These are phyloP conservation scores for Pyronema omphalodes DNA, from an alignment of 495 filamentous ascomycete species.

Conservation along the genomic window DNA sequence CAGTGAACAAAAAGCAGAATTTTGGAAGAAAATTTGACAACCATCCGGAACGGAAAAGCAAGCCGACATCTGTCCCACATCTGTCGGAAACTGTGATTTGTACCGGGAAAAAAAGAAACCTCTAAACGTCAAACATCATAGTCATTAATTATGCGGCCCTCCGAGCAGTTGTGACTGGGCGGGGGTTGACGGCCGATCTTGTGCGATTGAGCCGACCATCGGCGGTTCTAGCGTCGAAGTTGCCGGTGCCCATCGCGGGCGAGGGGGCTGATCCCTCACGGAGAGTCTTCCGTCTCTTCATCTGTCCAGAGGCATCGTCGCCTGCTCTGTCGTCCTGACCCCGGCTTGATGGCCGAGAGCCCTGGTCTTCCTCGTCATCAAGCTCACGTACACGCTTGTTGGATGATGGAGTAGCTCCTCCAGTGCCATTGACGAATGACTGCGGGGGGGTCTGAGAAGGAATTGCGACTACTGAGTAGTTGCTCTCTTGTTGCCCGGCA, in stretches of 20 bases:
- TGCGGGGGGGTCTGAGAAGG: constrained; percentile 36
- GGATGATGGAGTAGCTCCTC: constrained; percentile 26
- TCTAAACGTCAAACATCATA: neutral
- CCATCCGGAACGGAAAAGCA: neutral
- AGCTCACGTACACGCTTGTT: constrained; percentile 67
- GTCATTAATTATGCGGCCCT: neutral
- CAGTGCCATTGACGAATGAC: constrained; percentile 26
- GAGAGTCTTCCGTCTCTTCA: constrained; percentile 74
- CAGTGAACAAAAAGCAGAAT: constrained; percentile 1
- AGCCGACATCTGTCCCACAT: neutral
- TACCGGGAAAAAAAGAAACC: neutral
- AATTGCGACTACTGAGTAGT: constrained; percentile 47
- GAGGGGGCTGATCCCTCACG: constrained; percentile 35
- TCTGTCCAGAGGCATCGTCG: constrained; percentile 37
- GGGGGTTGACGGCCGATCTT: constrained; percentile 16
- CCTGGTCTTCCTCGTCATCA: constrained; percentile 56
- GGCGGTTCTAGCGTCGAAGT: constrained; percentile 14
- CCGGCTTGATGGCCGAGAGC: constrained; percentile 48
- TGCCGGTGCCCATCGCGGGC: constrained; percentile 13
- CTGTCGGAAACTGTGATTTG: neutral
- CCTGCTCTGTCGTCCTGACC: constrained; percentile 22
- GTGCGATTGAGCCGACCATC: constrained; percentile 23
- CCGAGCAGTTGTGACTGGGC: neutral
- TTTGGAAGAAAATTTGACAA: neutral
- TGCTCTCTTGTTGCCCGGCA: constrained; percentile 30